phyloP scores from a whole-genome alignment of 2,329 filamentous ascomycete species.

The Beauveria pseudobassiana region DNA sequence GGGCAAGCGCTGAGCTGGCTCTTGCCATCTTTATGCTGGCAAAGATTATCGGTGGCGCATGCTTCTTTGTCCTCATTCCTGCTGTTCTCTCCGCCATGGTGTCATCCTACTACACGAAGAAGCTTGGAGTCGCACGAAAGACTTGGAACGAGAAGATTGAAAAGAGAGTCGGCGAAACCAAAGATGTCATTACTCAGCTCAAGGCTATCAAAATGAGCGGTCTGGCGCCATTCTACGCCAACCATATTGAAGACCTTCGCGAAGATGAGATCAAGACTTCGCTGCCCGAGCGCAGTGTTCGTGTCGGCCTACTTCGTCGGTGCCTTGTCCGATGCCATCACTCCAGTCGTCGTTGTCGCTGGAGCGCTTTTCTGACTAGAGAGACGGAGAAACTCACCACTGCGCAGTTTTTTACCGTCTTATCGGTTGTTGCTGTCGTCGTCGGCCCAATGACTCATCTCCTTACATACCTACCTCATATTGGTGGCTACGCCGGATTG shows the following conservation, averaged over 20 bases:
- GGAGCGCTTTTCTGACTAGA: slow-evolving; percentile 8
- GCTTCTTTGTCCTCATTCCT: slow-evolving; percentile 2
- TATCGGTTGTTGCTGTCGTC: slow-evolving; percentile 5
- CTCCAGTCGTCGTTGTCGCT: slow-evolving; percentile 8
- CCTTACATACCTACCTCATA: not conserved
- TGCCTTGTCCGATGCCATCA: not conserved
- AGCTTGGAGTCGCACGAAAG: not conserved
- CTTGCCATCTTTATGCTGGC: slow-evolving; percentile 8
- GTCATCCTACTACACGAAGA: slow-evolving; percentile 7
- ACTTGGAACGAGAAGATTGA: slow-evolving; percentile 10
- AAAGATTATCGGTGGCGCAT: slow-evolving; percentile 6
- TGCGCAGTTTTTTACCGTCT: slow-evolving; percentile 3
- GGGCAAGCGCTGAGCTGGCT: slow-evolving; percentile 5
- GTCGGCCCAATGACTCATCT: slow-evolving; percentile 4
- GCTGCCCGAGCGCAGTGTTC: not conserved
- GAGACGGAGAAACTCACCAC: not conserved
- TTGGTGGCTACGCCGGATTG: slow-evolving; percentile 6
- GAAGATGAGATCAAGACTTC: slow-evolving; percentile 14
- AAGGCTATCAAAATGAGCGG: slow-evolving; percentile 31
- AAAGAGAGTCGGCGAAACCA: slow-evolving; percentile 5
- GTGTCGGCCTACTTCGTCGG: slow-evolving; percentile 2
- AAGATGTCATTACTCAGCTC: slow-evolving; percentile 22
- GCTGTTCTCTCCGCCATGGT: not conserved
- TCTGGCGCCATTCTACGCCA: slow-evolving; percentile 14
- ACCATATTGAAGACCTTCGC: slow-evolving; percentile 12